Conservation (phyloP, 2,329 filamentous ascomycete species). For the Parastagonospora avenae region DNA sequence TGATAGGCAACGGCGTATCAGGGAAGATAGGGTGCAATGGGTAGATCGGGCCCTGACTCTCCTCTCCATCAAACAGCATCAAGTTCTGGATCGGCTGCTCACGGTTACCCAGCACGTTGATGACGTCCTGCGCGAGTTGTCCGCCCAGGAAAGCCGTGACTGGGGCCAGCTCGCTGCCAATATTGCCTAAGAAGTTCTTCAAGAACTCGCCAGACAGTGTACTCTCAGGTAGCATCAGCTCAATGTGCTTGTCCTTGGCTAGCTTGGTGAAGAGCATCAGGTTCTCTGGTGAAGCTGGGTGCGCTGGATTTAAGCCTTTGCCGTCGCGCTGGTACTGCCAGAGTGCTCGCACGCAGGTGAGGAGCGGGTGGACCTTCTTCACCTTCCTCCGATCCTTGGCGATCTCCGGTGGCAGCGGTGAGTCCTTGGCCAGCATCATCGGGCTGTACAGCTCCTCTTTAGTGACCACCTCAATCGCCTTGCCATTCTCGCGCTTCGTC, state of each 20-base stretch:
- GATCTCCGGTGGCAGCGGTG: conserved; percentile 71
- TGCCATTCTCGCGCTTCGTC: conserved; percentile 65
- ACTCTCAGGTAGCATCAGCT: conserved; percentile 57
- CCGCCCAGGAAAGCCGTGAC: conserved; percentile 89
- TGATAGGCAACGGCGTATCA: conserved; percentile 28
- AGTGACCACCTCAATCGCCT: conserved; percentile 81
- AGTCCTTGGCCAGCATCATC: conserved; percentile 81
- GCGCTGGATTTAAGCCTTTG: conserved; percentile 50
- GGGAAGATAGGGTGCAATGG: conserved; percentile 72
- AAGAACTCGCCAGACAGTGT: conserved; percentile 66
- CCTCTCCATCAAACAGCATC: conserved; percentile 86
- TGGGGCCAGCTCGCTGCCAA: conserved; percentile 82
- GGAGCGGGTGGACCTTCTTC: conserved; percentile 76
- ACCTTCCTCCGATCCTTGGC: conserved; percentile 70
- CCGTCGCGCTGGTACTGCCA: conserved; percentile 78
- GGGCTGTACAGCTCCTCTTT: conserved; percentile 92
- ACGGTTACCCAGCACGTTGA: conserved; percentile 88
- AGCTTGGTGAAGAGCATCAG: conserved; percentile 77
- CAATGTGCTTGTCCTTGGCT: conserved; percentile 77
- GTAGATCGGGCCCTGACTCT: conserved; percentile 78
- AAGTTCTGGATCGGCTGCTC: conserved; percentile 98
- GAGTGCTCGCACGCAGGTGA: conserved; percentile 85
- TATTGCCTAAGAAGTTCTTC: conserved; percentile 82
- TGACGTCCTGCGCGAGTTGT: conserved; percentile 91
- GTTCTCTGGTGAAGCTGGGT: conserved; percentile 52